phyloP scores from a whole-genome alignment of 768 basidiomycete species.

The Pulveroboletus sp. region DNA sequence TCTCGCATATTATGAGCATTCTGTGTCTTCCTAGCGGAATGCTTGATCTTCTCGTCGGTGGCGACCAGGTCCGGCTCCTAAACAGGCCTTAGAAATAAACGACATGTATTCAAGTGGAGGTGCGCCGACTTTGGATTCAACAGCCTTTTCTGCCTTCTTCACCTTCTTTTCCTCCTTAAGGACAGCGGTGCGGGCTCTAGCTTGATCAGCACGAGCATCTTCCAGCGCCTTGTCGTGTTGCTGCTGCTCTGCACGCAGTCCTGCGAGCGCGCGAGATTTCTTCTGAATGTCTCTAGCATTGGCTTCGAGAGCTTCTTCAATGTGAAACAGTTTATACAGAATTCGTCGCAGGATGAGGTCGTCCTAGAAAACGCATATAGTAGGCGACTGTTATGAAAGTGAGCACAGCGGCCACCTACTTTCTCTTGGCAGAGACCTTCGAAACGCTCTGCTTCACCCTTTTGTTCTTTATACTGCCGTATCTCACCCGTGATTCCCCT shows the following conservation, averaged over 20 bases:
- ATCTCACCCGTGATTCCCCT: conserved; percentile 93
- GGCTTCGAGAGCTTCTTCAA: conserved; percentile 76
- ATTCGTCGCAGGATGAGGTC: conserved; percentile 78
- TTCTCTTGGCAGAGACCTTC: conserved; percentile 71
- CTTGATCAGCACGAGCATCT: conserved; percentile 74
- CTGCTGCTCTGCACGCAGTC: conserved; percentile 66
- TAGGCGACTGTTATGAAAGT: background rate
- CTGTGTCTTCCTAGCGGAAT: conserved; percentile 73
- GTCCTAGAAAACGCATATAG: conserved; percentile 48
- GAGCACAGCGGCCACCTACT: conserved; percentile 41
- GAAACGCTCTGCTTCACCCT: conserved; percentile 87
- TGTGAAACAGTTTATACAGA: conserved; percentile 86
- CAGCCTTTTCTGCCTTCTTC: conserved; percentile 86
- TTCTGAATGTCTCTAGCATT: conserved; percentile 68
- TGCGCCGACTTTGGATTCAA: conserved; percentile 72
- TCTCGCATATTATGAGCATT: conserved; percentile 65
- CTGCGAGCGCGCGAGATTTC: conserved; percentile 70
- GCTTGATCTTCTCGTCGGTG: conserved; percentile 84
- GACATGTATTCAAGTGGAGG: background rate
- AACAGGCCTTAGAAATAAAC: background rate
- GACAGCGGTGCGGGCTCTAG: conserved; percentile 68
- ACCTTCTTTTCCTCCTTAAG: conserved; percentile 84
- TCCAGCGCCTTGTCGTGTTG: conserved; percentile 71
- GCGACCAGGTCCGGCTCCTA: conserved; percentile 85
- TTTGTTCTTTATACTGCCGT: conserved; percentile 97